Conservation (phyloP, 805 yeast species). For the Candida insectorum region DNA sequence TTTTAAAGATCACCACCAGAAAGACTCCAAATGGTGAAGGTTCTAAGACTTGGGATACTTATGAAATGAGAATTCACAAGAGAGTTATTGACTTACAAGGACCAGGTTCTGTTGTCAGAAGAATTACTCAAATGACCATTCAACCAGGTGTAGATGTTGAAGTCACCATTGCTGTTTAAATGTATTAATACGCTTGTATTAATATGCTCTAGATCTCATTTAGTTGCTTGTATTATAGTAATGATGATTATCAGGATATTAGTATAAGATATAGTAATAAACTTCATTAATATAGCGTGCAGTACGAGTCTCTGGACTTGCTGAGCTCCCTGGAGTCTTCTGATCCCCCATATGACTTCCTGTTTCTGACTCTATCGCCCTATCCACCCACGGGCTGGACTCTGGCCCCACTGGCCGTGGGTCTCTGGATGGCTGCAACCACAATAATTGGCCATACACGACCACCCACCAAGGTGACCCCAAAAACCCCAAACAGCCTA, state of each 20-base stretch:
- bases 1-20: slow-evolving; percentile 97
- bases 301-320: too few species aligned
- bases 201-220: too few species aligned
- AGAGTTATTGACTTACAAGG: slow-evolving; percentile 98
- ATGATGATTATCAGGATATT: slow-evolving; percentile 7
- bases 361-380: too few species aligned
- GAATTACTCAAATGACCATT: slow-evolving; percentile 95
- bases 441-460: too few species aligned
- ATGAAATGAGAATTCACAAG: slow-evolving; percentile 99
- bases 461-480: too few species aligned
- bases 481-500: too few species aligned
- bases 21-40: slow-evolving; percentile 99
- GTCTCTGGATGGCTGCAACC: too few species aligned
- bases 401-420: too few species aligned
- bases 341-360: too few species aligned
- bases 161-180: slow-evolving; percentile 84
- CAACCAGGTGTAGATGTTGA: slow-evolving; percentile 99
- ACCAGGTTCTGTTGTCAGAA: slow-evolving; percentile 89
- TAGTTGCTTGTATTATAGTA: slow-evolving; percentile 8
- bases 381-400: too few species aligned
- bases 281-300: too few species aligned
- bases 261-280: background rate
- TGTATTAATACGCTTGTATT: slow-evolving; percentile 9
- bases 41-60: slow-evolving; percentile 99
- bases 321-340: too few species aligned